Evolutionary conservation across 2,329 filamentous ascomycete genomes (phyloP), one percentile per base, ranked within the genome.

Genomic region (Fusarium lyarnte): DNA sequence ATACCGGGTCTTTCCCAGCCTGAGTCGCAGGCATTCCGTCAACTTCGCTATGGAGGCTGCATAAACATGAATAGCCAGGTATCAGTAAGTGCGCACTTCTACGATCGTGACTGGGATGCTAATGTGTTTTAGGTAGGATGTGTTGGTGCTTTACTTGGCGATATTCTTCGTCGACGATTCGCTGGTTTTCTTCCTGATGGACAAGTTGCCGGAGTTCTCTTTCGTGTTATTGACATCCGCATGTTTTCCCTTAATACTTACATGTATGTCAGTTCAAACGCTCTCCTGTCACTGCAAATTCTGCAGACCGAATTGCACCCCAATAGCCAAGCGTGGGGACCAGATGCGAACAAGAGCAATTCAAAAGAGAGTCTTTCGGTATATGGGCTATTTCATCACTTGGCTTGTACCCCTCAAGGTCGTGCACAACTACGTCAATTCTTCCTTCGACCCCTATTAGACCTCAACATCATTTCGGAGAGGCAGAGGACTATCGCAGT

Each of bases 231-330:
- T 29, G 86, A 85, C 2, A 81, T 98, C 16, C 88, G 93, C 76
- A 95, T 94, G 89, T 94, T 97, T 80, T 91, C 87, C 36, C 83
- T 97, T 29, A 81, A 82, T 41, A 79, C 85, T 59, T 84, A 84
- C 55, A 94, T 95, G 90, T 94, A 96, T 76, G 86, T 98, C 73
- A 96, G 94, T 74, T 84, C 88, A 5, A 94, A 98, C 77, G 93
- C 95, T 1, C 84, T 98, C 45, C 82, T 89, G 19, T 94, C 94
- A 3, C 87, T 99, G 13, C 95, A 98, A 76, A 93, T 99, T 33
- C 86, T 97, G 31, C 91, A 92, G 61, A 90, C 92, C 3, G 95
- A 98, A 79, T 89, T 89, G 16, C 94, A 97, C 79, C 95, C 94
- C 8, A 94, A 94, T 77, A 91, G 89, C 52, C 92, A 95, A 70